These are phyloP conservation scores for Jamesozyma piceae DNA, from an alignment of 805 yeast genomes.

Conservation along the genomic window DNA sequence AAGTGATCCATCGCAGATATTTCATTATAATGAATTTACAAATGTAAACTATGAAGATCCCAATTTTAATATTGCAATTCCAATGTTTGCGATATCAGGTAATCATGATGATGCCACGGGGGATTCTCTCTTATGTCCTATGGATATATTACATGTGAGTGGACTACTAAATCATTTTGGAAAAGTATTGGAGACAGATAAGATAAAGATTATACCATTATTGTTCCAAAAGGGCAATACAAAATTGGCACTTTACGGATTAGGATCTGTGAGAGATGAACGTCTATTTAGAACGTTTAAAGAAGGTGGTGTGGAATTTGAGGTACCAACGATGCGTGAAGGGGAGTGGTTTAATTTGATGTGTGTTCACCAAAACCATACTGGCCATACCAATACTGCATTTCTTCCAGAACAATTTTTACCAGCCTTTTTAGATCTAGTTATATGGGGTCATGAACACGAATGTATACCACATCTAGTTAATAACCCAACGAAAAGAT, in stretches of 20 bases:
- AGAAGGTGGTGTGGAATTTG: slow-evolving; percentile 69
- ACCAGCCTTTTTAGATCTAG: slow-evolving; percentile 72
- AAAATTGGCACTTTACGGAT: slow-evolving; percentile 76
- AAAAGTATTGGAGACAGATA: slow-evolving; percentile 63
- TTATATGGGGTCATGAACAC: slow-evolving; percentile 97
- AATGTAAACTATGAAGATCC: slow-evolving; percentile 85
- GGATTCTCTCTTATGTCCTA: slow-evolving; percentile 66
- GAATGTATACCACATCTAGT: slow-evolving; percentile 74
- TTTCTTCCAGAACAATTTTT: slow-evolving; percentile 77
- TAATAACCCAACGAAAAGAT: slow-evolving; percentile 45
- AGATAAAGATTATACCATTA: slow-evolving; percentile 64
- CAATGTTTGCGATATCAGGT: slow-evolving; percentile 87
- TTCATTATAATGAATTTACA: slow-evolving; percentile 51
- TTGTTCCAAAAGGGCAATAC: slow-evolving; percentile 76
- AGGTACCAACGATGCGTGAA: slow-evolving; percentile 49
- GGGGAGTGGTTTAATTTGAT: slow-evolving; percentile 76
- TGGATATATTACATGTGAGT: slow-evolving; percentile 71
- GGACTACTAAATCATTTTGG: slow-evolving; percentile 91
- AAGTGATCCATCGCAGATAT: slow-evolving; percentile 62
- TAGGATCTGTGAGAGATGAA: slow-evolving; percentile 85
- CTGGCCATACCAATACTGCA: slow-evolving; percentile 68
- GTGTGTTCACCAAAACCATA: slow-evolving; percentile 88
- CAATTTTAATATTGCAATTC: slow-evolving; percentile 78
- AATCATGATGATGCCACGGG: slow-evolving; percentile 97
- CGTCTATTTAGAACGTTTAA: slow-evolving; percentile 73